Conservation (phyloP, 345 rosid species). For the Turritis glabra region DNA sequence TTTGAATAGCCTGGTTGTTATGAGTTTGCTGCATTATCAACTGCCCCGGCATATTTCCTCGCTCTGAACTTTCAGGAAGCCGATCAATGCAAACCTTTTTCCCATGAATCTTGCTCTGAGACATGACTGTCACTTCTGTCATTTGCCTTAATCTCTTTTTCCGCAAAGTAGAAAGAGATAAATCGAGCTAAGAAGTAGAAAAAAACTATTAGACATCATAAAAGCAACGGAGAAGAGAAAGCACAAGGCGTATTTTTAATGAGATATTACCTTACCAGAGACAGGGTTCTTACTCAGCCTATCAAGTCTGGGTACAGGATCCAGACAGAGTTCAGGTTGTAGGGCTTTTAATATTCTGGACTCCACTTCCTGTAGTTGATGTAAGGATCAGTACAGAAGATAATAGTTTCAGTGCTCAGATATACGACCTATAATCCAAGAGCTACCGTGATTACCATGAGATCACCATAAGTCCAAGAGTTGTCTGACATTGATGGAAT, state of each 20-base stretch:
- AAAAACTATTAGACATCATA: constrained; percentile 21
- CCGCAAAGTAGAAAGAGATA: constrained; percentile 58
- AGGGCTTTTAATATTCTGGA: constrained; percentile 89
- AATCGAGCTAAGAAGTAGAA: constrained; percentile 63
- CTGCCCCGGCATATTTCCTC: constrained; percentile 53
- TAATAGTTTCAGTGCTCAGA: background rate
- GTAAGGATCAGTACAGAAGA: constrained; percentile 15
- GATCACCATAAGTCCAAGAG: constrained; percentile 96
- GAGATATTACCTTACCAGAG: constrained; percentile 56
- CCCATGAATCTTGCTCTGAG: constrained; percentile 64
- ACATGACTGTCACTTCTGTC: constrained; percentile 60
- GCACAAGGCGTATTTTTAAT: background rate
- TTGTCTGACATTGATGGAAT: constrained; percentile 74
- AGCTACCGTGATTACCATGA: constrained; percentile 61
- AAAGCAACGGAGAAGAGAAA: constrained; percentile 30
- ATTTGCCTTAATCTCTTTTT: constrained; percentile 75
- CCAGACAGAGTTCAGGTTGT: constrained; percentile 88
- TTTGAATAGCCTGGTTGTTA: constrained; percentile 61
- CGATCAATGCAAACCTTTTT: constrained; percentile 78
- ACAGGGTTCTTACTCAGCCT: constrained; percentile 61
- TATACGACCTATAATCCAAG: constrained; percentile 1
- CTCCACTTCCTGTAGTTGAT: constrained; percentile 78
- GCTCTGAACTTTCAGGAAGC: constrained; percentile 66
- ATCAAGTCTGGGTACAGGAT: constrained; percentile 89
- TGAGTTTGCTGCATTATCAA: constrained; percentile 57